These are phyloP conservation scores for Aspergillus caelatus DNA, from an alignment of 2,329 filamentous ascomycete genomes.

Conservation along the genomic window DNA sequence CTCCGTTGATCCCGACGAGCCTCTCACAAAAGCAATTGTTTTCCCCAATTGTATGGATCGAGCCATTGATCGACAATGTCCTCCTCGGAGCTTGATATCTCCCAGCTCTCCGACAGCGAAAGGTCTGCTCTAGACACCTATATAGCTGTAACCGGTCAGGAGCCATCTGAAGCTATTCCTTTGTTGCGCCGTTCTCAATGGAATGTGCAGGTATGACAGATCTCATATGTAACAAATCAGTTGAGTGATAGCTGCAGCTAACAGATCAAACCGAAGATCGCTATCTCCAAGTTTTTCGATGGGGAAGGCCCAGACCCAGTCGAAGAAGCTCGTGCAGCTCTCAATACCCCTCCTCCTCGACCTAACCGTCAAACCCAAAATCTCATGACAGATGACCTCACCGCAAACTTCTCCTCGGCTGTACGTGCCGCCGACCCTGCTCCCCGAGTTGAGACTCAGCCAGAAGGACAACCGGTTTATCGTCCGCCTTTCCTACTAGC, in stretches of 20 bases:
- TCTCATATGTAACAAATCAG: background rate
- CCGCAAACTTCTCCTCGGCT: constrained; percentile 34
- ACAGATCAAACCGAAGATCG: constrained; percentile 63
- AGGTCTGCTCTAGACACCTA: constrained; percentile 86
- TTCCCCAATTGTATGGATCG: constrained; percentile 25
- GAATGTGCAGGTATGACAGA: constrained; percentile 75
- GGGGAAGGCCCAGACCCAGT: constrained; percentile 84
- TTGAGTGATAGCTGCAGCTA: background rate
- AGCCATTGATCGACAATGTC: constrained; percentile 39
- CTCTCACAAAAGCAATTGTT: background rate
- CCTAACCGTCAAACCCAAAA: constrained; percentile 71
- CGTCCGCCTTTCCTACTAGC: constrained; percentile 75
- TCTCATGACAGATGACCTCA: constrained; percentile 56
- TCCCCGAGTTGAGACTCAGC: constrained; percentile 80
- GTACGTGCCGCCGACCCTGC: constrained; percentile 65
- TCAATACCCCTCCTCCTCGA: constrained; percentile 62
- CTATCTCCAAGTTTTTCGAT: constrained; percentile 96
- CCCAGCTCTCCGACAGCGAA: constrained; percentile 74
- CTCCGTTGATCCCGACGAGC: background rate
- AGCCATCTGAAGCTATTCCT: constrained; percentile 72
- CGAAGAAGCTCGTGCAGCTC: constrained; percentile 71
- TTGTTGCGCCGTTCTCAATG: constrained; percentile 86
- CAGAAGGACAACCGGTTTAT: constrained; percentile 65
- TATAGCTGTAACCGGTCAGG: constrained; percentile 83
- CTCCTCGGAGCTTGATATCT: constrained; percentile 57